Conservation (phyloP, 2,329 filamentous ascomycete genomes). For the Neofusicoccum umdonicola region DNA sequence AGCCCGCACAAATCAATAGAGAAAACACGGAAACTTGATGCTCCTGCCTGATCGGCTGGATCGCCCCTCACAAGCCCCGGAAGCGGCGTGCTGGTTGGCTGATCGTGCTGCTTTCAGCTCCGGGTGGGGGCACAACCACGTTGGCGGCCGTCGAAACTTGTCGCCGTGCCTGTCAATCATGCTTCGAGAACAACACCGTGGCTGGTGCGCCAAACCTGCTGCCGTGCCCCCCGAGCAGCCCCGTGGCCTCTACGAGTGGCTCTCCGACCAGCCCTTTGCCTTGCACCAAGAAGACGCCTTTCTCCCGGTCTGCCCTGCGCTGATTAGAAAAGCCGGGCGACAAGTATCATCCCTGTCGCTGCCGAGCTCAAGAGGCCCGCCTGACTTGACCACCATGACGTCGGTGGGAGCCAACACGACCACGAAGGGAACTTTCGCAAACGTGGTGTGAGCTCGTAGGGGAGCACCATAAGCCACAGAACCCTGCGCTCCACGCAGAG, state of each 20-base stretch:
- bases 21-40: background rate
- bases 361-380: background rate
- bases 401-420: background rate
- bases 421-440: background rate
- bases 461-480: background rate
- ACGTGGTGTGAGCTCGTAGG: background rate
- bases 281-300: background rate
- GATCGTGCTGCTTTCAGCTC: conserved; percentile 10
- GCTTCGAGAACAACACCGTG: background rate
- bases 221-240: background rate
- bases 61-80: conserved; percentile 9
- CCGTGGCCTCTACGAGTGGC: too few relatives aligned
- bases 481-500: conserved; percentile 3
- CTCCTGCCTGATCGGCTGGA: background rate
- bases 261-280: background rate
- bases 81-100: conserved; percentile 1
- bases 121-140: background rate
- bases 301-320: background rate
- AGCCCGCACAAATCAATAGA: background rate
- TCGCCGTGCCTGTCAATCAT: conserved; percentile 9
- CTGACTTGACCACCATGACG: background rate
- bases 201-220: background rate
- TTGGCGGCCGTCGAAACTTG: background rate
- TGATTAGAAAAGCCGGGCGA: background rate
- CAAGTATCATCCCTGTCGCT: background rate